Evolutionary conservation across 139 green algal species (phyloP).

Genomic region (Coelastrella sp.): DNA sequence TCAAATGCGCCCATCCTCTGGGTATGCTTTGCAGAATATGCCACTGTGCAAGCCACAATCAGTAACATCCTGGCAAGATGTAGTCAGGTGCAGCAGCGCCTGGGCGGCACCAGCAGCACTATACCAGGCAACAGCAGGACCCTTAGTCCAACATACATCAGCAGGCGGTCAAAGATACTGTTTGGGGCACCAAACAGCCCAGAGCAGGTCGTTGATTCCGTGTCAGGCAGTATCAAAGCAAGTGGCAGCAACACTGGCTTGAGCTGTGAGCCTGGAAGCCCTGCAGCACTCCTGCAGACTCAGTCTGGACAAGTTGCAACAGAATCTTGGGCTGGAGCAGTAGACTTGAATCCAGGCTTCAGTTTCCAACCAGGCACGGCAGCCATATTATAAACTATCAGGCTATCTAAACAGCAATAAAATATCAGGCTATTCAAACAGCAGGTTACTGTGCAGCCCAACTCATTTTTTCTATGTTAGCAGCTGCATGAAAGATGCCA

Average conservation of each 20-base stretch:
- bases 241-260: not conserved
- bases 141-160: conserved; percentile 3
- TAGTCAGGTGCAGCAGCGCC: conserved; percentile 24
- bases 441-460: not conserved
- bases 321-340: conserved; percentile 3
- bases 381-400: not conserved
- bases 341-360: conserved; percentile 32
- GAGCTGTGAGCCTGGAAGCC: not conserved
- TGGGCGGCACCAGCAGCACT: conserved; percentile 7
- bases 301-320: conserved; percentile 9
- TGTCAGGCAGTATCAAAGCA: not conserved
- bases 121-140: conserved; percentile 1
- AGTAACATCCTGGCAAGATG: conserved; percentile 27
- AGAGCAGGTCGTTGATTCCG: not conserved
- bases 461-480: too few species aligned
- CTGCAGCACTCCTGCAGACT: not conserved
- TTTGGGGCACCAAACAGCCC: not conserved
- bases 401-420: not conserved
- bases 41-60: conserved; percentile 14
- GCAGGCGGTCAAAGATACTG: not conserved
- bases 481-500: too few species aligned
- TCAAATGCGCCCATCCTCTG: too few species aligned
- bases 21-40: conserved; percentile 23
- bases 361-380: not conserved
- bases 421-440: not conserved